Evolutionary conservation across 331 rosid species (phyloP), one percentile per base, ranked within the genome.

Genomic region (Spiraea crenata): DNA sequence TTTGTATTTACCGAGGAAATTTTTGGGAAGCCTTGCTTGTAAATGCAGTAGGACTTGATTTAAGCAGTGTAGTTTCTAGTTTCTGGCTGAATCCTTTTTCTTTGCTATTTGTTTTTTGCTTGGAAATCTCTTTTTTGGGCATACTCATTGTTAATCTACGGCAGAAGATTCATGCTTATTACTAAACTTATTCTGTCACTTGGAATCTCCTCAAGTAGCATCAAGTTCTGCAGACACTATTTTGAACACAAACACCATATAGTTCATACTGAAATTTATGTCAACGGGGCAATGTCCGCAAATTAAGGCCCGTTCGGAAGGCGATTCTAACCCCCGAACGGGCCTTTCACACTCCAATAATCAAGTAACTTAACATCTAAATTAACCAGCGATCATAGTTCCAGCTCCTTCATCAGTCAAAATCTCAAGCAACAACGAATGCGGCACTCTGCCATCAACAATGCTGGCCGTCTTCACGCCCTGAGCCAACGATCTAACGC

Each of bases 361-460:
- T 25, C 6, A 57, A 12, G 7, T 31, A 31, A 31, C 31, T 25
- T 57, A 57, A 17, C n/a, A 4, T 25, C 34, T 25, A 35, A 35
- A 17, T 71, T 41, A 87, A 35, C 95, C 92, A 19, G 88, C 81
- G 31, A 88, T 92, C 98, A 90, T 92, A 4, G 96, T 92, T 54
- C 96, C 96, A 25, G 93, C 91, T 13, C 98, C 98, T 81, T 86
- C 84, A 75, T 92, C 96, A 5, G 96, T 92, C 84, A 92, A 74
- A 82, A 92, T 81, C 86, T 90, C 98, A 2, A 90, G 89, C 39
- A 92, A 71, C 77, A 92, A 75, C 8, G 98, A 92, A 52, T 92
- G 96, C 0, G 96, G 90, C 44, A 85, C 76, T 50, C 96, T 74
- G 11, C 96, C 98, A 66, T 92, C 96, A 4, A 92, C 85, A 50